phyloP scores from a whole-genome alignment of 805 yeast genomes.

The Wickerhamomyces alni region DNA sequence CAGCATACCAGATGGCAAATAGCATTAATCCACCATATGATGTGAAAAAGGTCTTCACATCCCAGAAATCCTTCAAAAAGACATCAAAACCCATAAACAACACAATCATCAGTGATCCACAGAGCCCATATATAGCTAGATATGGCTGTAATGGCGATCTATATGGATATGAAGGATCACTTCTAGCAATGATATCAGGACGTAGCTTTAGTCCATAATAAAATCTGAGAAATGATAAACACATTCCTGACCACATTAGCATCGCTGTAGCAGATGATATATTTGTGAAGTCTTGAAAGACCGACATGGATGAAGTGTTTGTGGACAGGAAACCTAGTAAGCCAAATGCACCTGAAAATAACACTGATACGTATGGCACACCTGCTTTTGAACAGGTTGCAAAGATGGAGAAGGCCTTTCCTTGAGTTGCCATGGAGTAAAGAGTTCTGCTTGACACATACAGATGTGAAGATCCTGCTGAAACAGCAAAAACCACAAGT shows the following conservation, averaged over 20 bases:
- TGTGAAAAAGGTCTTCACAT: slow-evolving; percentile 53
- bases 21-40: slow-evolving; percentile 57
- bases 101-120: slow-evolving; percentile 46
- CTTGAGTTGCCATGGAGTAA: slow-evolving; percentile 47
- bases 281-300: slow-evolving; percentile 62
- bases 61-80: slow-evolving; percentile 54
- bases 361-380: slow-evolving; percentile 64
- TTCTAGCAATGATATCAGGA: slow-evolving; percentile 59
- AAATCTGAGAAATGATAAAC: slow-evolving; percentile 57
- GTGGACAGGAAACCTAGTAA: slow-evolving; percentile 56
- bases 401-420: slow-evolving; percentile 55
- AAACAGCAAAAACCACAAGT: slow-evolving; percentile 46
- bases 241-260: slow-evolving; percentile 74
- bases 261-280: slow-evolving; percentile 71
- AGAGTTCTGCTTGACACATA: slow-evolving; percentile 53
- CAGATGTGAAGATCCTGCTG: slow-evolving; percentile 48
- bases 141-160: slow-evolving; percentile 68
- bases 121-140: slow-evolving; percentile 54
- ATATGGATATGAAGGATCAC: slow-evolving; percentile 62
- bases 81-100: slow-evolving; percentile 58
- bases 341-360: slow-evolving; percentile 58
- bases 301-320: slow-evolving; percentile 48
- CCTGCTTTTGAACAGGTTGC: slow-evolving; percentile 56
- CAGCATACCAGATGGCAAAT: slow-evolving; percentile 43
- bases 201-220: slow-evolving; percentile 54